These are phyloP conservation scores for Eutypella sp. DNA, from an alignment of 2,329 filamentous ascomycete species.

Conservation along the genomic window DNA sequence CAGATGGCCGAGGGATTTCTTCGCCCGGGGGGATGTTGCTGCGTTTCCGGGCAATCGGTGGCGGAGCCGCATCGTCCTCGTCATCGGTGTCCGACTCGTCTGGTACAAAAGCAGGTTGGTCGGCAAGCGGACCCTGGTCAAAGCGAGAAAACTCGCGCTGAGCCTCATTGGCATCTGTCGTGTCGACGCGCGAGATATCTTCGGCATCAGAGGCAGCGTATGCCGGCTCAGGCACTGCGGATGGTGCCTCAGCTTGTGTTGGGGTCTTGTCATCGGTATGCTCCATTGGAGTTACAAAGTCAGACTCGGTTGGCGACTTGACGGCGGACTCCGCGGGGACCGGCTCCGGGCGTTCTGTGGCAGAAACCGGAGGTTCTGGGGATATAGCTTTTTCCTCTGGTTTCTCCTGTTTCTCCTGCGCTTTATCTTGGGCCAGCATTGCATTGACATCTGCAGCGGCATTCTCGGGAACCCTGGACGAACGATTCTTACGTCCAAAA, in stretches of 20 bases:
- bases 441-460: constrained; percentile 46
- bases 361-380: constrained; percentile 21
- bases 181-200: constrained; percentile 55
- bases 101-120: constrained; percentile 81
- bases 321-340: constrained; percentile 17
- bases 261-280: constrained; percentile 21
- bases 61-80: constrained; percentile 44
- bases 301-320: constrained; percentile 15
- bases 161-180: constrained; percentile 53
- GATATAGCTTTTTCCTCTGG: constrained; percentile 17
- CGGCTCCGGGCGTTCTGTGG: constrained; percentile 18
- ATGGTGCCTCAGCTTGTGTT: constrained; percentile 20
- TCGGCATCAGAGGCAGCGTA: constrained; percentile 43
- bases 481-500: constrained; percentile 59
- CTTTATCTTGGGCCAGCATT: constrained; percentile 39
- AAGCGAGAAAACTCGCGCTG: constrained; percentile 62
- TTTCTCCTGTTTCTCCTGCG: background rate
- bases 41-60: constrained; percentile 46
- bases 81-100: constrained; percentile 44
- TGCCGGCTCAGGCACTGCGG: constrained; percentile 25
- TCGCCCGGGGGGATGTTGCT: constrained; percentile 4
- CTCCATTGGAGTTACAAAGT: constrained; percentile 20
- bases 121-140: constrained; percentile 80
- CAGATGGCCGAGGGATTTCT: constrained; percentile 16
- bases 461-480: constrained; percentile 52